Conservation (phyloP, 768 basidiomycete genomes). For the Boletus fagicola region DNA sequence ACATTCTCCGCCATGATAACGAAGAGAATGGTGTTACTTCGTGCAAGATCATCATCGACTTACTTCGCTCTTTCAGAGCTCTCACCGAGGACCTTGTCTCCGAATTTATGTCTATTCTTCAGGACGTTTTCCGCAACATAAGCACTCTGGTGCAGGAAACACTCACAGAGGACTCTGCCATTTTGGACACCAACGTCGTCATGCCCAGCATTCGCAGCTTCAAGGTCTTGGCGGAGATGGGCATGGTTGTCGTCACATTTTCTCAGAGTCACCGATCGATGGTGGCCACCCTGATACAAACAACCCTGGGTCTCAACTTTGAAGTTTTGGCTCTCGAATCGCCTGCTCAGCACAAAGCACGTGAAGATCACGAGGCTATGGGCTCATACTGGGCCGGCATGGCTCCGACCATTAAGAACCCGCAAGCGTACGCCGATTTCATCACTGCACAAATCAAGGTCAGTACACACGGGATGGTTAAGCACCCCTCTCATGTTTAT, state of each 20-base stretch:
- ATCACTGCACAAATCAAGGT: slow-evolving; percentile 91
- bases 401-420: slow-evolving; percentile 71
- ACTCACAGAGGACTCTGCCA: slow-evolving; percentile 63
- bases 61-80: slow-evolving; percentile 73
- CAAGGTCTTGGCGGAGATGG: slow-evolving; percentile 93
- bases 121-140: slow-evolving; percentile 75
- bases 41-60: slow-evolving; percentile 90
- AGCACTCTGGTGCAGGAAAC: slow-evolving; percentile 67
- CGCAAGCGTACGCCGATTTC: slow-evolving; percentile 74
- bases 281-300: slow-evolving; percentile 63
- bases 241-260: slow-evolving; percentile 87
- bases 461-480: neutral
- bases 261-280: slow-evolving; percentile 75
- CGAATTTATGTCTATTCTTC: slow-evolving; percentile 79
- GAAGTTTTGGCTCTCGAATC: slow-evolving; percentile 76
- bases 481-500: slow-evolving; percentile 5
- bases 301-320: slow-evolving; percentile 75
- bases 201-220: slow-evolving; percentile 81
- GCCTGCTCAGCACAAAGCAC: slow-evolving; percentile 74
- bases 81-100: slow-evolving; percentile 70
- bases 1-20: slow-evolving; percentile 84
- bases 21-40: slow-evolving; percentile 91
- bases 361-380: slow-evolving; percentile 77
- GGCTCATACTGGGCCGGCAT: slow-evolving; percentile 83
- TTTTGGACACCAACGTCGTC: slow-evolving; percentile 54